Conservation (phyloP, 2,329 filamentous ascomycete genomes). For the Nannizziopsis barbatae region DNA sequence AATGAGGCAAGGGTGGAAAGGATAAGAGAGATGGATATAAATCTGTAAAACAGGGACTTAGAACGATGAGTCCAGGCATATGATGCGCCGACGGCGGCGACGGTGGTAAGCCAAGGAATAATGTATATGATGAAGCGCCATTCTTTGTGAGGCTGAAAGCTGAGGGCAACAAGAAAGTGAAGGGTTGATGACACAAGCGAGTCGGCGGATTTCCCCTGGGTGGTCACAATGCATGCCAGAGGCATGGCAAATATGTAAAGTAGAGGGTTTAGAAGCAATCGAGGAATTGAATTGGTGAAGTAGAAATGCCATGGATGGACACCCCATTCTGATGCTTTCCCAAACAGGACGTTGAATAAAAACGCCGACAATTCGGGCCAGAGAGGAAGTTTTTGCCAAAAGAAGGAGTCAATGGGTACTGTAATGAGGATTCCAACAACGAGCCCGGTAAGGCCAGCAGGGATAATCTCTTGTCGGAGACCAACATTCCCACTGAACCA, state of each 20-base stretch:
- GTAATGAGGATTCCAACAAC: slow-evolving; percentile 57
- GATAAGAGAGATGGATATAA: slow-evolving; percentile 46
- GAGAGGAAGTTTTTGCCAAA: slow-evolving; percentile 67
- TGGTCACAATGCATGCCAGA: slow-evolving; percentile 42
- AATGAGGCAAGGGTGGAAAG: slow-evolving; percentile 52
- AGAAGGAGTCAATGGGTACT: slow-evolving; percentile 74
- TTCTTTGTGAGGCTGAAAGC: slow-evolving; percentile 87
- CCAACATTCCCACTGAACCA: slow-evolving; percentile 46
- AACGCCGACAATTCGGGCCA: slow-evolving; percentile 91
- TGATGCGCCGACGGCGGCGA: slow-evolving; percentile 61
- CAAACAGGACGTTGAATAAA: slow-evolving; percentile 78
- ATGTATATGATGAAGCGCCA: slow-evolving; percentile 88
- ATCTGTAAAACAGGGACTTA: slow-evolving; percentile 48
- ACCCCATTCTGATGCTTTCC: slow-evolving; percentile 78
- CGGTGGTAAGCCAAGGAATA: slow-evolving; percentile 67
- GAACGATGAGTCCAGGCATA: slow-evolving; percentile 56
- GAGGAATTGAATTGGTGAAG: slow-evolving; percentile 67
- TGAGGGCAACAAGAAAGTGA: slow-evolving; percentile 68
- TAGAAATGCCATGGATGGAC: slow-evolving; percentile 79
- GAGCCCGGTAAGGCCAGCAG: slow-evolving; percentile 55
- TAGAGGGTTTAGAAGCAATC: slow-evolving; percentile 71
- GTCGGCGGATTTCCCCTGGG: no score
- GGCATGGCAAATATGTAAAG: slow-evolving; percentile 44
- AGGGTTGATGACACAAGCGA: slow-evolving; percentile 54
- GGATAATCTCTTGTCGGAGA: slow-evolving; percentile 46